phyloP scores from a whole-genome alignment of 2,329 filamentous ascomycete species.

The Alternaria rosae region DNA sequence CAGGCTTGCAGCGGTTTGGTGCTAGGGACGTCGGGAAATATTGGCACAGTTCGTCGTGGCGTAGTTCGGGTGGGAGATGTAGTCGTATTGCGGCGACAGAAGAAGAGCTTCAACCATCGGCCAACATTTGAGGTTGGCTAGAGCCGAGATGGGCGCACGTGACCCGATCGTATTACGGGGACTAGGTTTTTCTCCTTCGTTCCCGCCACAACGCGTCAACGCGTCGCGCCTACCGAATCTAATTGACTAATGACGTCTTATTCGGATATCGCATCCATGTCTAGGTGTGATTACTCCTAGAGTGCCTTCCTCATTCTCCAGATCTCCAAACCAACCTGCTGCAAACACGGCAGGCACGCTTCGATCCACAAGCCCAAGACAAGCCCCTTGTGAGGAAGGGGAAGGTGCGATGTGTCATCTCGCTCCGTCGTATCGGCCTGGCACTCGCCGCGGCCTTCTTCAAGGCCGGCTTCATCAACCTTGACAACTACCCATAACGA shows the following conservation, averaged over 20 bases:
- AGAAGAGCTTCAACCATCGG: conserved; percentile 20
- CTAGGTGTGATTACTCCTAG: neutral
- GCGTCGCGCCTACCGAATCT: conserved; percentile 9
- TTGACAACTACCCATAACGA: neutral
- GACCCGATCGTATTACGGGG: conserved; percentile 6
- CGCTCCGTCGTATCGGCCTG: neutral
- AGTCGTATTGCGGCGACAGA: conserved; percentile 28
- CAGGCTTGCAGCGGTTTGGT: conserved; percentile 29
- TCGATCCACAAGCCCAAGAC: neutral
- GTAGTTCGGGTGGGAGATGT: conserved; percentile 13
- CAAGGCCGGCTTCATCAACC: neutral
- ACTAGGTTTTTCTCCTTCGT: conserved; percentile 5
- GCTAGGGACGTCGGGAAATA: conserved; percentile 14
- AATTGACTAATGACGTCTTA: neutral
- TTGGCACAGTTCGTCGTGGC: conserved; percentile 17
- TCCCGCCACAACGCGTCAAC: conserved; percentile 15
- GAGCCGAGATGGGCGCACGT: conserved; percentile 22
- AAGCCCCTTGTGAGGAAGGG: neutral
- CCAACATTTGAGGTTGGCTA: conserved; percentile 28
- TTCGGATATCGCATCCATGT: neutral
- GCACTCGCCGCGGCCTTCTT: neutral
- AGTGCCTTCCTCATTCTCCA: neutral
- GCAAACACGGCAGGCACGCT: conserved; percentile 2
- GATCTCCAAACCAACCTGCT: neutral
- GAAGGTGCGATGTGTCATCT: conserved; percentile 1